Evolutionary conservation across 257 asterid genomes (phyloP), one percentile per base, ranked within the genome.

Genomic region (Fraxinus excelsior): DNA sequence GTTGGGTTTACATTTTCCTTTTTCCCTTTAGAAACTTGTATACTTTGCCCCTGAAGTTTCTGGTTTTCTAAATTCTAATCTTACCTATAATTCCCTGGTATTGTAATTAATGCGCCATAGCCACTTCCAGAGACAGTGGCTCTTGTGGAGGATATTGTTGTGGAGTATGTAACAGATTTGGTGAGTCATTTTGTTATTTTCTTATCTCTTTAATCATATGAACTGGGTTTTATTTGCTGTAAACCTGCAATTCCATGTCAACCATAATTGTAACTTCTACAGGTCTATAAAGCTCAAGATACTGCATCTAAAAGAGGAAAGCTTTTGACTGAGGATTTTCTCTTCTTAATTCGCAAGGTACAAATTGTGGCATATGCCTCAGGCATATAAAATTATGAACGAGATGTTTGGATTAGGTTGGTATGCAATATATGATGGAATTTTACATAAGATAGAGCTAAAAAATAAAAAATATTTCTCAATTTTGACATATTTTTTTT

Each of bases 81-180:
- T 71, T 65, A 66, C 23, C 26, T 69, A 14, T 29, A n/a, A 73
- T 77, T 71, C 38, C 14, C 60, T 58, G 74, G 12, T 53, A 35
- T 70, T 78, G 42, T 26, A 74, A 49, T 28, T 78, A 66, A 25
- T 85, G 82, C 40, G 40, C 64, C 75, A 32, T 90, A 94, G 99
- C 99, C 97, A 26, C 94, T 91, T 82, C 98, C 97, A 1, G 99
- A 95, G 85, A 93, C 99, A 14, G 92, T 93, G 58, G 72, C 96
- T 11, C 97, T 95, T 53, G 90, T 91, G 78, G 99, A 95, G 81
- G 99, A 95, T 80, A 89, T 93, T 51, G 99, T 93, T 71, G 96
- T 93, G 81, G 99, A 95, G 80, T 95, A 95, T 78, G 97, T 95
- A 81, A 91, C 95, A 8, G 97, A 92, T 81, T 82, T 91, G 95